These are phyloP conservation scores for Golubevia sp. DNA, from an alignment of 1,284 basidiomycete genomes.

Conservation along the genomic window DNA sequence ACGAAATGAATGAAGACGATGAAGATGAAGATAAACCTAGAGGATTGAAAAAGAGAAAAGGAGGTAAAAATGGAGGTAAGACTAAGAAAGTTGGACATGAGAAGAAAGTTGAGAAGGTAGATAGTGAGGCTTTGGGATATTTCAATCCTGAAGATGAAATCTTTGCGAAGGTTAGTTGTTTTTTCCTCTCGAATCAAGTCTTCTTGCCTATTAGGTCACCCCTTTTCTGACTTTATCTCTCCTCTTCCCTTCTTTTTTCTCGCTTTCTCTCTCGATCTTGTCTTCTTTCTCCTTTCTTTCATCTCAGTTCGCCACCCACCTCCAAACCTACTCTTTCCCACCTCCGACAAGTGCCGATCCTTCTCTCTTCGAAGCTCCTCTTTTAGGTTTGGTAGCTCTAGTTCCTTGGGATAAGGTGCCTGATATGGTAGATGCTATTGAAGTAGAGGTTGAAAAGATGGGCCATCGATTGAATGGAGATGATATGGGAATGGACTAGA, in stretches of 20 bases:
- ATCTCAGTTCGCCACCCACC: neutral
- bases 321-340: neutral
- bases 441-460: neutral
- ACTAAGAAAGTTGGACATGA: too few species aligned
- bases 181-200: too few species aligned
- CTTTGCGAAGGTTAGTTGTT: too few species aligned
- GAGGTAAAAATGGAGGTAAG: too few species aligned
- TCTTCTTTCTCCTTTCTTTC: neutral
- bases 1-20: too few species aligned
- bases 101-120: too few species aligned
- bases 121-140: too few species aligned
- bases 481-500: neutral
- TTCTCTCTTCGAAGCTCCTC: neutral
- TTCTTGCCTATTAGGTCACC: too few species aligned
- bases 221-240: neutral
- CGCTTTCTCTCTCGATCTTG: neutral
- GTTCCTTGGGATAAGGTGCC: neutral
- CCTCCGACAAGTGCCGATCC: neutral
- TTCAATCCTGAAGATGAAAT: too few species aligned
- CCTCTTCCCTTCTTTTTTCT: neutral
- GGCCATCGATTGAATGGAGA: neutral
- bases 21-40: too few species aligned
- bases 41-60: too few species aligned
- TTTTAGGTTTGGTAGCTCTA: neutral
- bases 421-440: neutral